Base-by-base conservation (phyloP, 257 asterid species). In the Ajuga chamaepitys region DNA sequence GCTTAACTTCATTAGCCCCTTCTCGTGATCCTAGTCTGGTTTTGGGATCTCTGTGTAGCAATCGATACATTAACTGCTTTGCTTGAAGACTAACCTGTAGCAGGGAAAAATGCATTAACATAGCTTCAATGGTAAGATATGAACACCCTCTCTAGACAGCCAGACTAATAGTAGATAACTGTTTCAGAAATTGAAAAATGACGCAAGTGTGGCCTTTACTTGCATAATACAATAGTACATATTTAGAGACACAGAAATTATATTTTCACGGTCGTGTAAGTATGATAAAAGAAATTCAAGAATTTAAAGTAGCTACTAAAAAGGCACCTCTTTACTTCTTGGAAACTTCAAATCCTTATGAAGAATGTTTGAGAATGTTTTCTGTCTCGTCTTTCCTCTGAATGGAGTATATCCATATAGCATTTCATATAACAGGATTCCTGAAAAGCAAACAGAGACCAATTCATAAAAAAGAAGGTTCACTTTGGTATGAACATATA, bases 331-430 rank as follows among this genome's bases (percentile, higher is more conserved):
- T 82, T 81, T 93, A 66, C 85, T 89, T 67, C 84, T 83, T 1
- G 95, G 95, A 58, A 93, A 93, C 84, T 88, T 93, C 41, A 93
- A 73, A 75, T 89, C 97, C 84, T 83, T 93, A 74, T 88, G 97
- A 72, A 93, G 86, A 77, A 89, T 46, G 78, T 93, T 93, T 8
- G 95, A 66, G 59, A 93, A 93, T 38, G 97, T 93, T 84, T 89
- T 89, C 75, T 93, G 99, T 86, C 99, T 93, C 7, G 95, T 89
- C 88, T 93, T 93, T 68, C 99, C 97, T 80, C 96, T 78, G 47
- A 93, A 93, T 56, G 99, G 99, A 50, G 99, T 89, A 67, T 93
- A 89, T 50, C 99, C 99, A 44, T 89, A 93, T 18, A 93, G 68
- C 99, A 93, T 93, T 82, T 93, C 99, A 62, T 84, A 88, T 60